Base-by-base conservation (phyloP, 2,329 filamentous ascomycete genomes). In the Macrophomina phaseolina region DNA sequence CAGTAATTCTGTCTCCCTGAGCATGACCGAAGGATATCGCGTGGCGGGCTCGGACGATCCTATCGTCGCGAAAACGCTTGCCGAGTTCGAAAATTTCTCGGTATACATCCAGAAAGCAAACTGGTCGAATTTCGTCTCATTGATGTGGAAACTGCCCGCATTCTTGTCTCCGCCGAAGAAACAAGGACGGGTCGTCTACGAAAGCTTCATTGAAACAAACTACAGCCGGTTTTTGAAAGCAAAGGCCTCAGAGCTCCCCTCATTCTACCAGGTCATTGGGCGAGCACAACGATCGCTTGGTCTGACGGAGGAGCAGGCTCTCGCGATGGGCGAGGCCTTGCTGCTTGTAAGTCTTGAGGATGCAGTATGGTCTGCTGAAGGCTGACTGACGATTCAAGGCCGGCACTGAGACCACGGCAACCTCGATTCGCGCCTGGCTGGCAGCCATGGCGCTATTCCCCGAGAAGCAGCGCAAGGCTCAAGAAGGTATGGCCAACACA, bases 341-440 rank as follows among this genome's bases (percentile, higher is more conserved):
- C 23, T 23, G 2, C 23, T 23, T 23, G 23, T 23, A 23, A 23
- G 23, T 23, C 23, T 23, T 23, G 23, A 23, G 23, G 3, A 23
- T 23, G 23, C 23, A 23, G 1, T 23, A 23, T 23, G 23, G 23
- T 23, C 23, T 23, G 23, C 23, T 23, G 23, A 23, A 23, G 5
- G 28, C 30, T 14, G 51, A 30, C 4, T 12, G 16, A 36, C 30
- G 9, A 7, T 12, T n/a, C 30, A 34, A 36, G 40, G 55, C 55
- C n/a, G 55, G 36, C 3, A 60, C 69, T 3, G 71, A 72, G 53
- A 51, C 65, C 8, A 42, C 64, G 4, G 64, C 52, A 4, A 58
- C n/a, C n/a, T 49, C 77, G 28, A 73, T 80, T 12, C 70, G 77
- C 3, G 71, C 75, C 2, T 77, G 79, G 55, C 72, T 80, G 52